These are phyloP conservation scores for Lignosus rhinocerotis DNA, from an alignment of 1,284 basidiomycete species.

Conservation along the genomic window DNA sequence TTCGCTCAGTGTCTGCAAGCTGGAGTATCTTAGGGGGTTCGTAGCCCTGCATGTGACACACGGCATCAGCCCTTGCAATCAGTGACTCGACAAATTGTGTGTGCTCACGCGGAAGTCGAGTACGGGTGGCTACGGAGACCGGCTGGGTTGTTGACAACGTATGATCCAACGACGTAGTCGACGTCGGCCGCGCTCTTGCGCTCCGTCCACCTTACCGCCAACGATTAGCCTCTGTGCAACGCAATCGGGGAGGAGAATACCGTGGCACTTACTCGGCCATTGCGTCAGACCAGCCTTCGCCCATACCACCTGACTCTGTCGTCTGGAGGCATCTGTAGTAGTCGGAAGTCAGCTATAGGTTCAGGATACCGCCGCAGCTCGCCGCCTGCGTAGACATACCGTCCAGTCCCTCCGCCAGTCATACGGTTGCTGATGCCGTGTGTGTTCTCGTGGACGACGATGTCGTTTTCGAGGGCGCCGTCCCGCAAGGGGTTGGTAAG, in stretches of 20 bases:
- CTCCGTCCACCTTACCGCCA: too few species aligned
- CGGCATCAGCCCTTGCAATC: too few species aligned
- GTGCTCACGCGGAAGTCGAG: conserved; percentile 35
- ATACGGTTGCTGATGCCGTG: conserved; percentile 54
- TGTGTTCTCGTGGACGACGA: conserved; percentile 49
- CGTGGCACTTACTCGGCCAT: conserved; percentile 46
- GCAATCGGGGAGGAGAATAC: too few species aligned
- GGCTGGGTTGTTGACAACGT: conserved; percentile 34
- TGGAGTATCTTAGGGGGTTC: conserved; percentile 32
- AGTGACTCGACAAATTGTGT: too few species aligned
- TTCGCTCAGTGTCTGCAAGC: conserved; percentile 34
- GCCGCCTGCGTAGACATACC: not conserved
- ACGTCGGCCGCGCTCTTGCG: conserved; percentile 29
- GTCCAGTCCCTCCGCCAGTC: conserved; percentile 52
- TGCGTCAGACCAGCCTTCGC: conserved; percentile 59
- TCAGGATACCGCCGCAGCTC: too few species aligned
- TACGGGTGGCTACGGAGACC: conserved; percentile 45
- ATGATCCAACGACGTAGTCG: conserved; percentile 44
- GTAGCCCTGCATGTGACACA: not conserved
- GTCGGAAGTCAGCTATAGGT: not conserved
- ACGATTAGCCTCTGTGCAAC: too few species aligned
- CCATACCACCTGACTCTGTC: conserved; percentile 49
- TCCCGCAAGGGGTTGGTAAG: conserved; percentile 42
- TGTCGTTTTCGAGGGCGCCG: conserved; percentile 50
- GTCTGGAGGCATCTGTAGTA: conserved; percentile 45